phyloP scores from a whole-genome alignment of 2,329 filamentous ascomycete species.

The Alternaria novae-zelandiae region DNA sequence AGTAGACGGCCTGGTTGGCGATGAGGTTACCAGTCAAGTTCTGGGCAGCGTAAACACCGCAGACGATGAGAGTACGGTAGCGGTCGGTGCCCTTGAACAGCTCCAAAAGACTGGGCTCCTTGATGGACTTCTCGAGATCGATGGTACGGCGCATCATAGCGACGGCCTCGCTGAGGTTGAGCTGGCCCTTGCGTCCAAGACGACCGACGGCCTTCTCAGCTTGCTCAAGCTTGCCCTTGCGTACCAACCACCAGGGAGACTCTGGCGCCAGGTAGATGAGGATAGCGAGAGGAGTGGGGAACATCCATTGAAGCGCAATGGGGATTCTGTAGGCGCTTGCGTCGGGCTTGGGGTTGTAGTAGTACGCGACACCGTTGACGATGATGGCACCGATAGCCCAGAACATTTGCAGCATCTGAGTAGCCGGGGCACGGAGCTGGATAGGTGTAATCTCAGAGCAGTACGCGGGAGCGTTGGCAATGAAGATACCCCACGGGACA shows the following conservation, averaged over 20 bases:
- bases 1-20: constrained; percentile 68
- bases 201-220: constrained; percentile 57
- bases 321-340: constrained; percentile 33
- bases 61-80: constrained; percentile 62
- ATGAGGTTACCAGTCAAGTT: constrained; percentile 69
- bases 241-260: constrained; percentile 59
- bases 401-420: constrained; percentile 70
- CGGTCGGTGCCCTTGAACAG: constrained; percentile 63
- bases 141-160: constrained; percentile 66
- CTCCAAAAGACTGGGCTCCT: constrained; percentile 58
- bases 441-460: constrained; percentile 67
- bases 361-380: constrained; percentile 63
- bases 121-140: constrained; percentile 59
- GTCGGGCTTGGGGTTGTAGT: constrained; percentile 51
- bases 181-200: constrained; percentile 55
- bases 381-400: constrained; percentile 69
- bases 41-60: constrained; percentile 64
- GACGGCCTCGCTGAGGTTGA: constrained; percentile 54
- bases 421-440: constrained; percentile 62
- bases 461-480: constrained; percentile 69
- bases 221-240: constrained; percentile 50
- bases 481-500: constrained; percentile 70
- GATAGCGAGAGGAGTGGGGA: constrained; percentile 52
- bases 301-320: constrained; percentile 53
- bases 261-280: constrained; percentile 59